phyloP scores from a whole-genome alignment of 2,329 filamentous ascomycete genomes.

The Phyllachora maydis region DNA sequence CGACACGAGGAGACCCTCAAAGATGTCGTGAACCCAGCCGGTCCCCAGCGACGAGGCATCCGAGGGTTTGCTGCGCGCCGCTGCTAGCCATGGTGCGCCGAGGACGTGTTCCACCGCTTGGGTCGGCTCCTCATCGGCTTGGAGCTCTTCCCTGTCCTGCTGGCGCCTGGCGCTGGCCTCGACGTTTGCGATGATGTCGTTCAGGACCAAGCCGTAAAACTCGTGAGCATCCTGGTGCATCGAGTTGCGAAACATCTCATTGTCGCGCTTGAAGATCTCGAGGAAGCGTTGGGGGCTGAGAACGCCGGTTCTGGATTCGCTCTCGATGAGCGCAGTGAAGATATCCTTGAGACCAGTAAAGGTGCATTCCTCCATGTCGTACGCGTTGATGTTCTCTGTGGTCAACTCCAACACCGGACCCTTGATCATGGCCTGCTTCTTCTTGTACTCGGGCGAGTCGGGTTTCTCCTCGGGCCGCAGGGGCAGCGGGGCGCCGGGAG shows the following conservation, averaged over 20 bases:
- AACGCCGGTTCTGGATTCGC: conserved; percentile 66
- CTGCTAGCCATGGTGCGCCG: too few species aligned
- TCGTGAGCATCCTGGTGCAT: conserved; percentile 99
- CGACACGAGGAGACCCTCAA: conserved; percentile 84
- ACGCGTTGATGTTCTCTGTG: conserved; percentile 57
- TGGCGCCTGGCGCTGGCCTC: conserved; percentile 63
- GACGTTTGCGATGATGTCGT: conserved; percentile 86
- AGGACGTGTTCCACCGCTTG: conserved; percentile 27
- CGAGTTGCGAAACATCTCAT: conserved; percentile 90
- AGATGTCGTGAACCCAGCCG: conserved; percentile 92
- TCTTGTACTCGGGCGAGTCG: conserved; percentile 92
- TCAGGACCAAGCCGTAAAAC: conserved; percentile 86
- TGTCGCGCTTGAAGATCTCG: conserved; percentile 81
- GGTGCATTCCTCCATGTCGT: conserved; percentile 86
- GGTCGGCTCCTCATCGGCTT: conserved; percentile 20
- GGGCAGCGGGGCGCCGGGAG: conserved; percentile 19
- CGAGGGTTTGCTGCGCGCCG: not conserved
- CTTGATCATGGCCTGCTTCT: conserved; percentile 78
- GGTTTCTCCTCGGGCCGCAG: conserved; percentile 72
- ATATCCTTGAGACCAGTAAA: conserved; percentile 94
- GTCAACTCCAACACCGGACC: conserved; percentile 75
- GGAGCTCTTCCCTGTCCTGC: conserved; percentile 23
- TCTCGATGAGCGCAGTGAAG: conserved; percentile 73
- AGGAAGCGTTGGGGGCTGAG: conserved; percentile 83
- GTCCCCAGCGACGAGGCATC: conserved; percentile 26